Evolutionary conservation across 2,329 filamentous ascomycete genomes (phyloP).

Genomic region (Whalleya microplaca): DNA sequence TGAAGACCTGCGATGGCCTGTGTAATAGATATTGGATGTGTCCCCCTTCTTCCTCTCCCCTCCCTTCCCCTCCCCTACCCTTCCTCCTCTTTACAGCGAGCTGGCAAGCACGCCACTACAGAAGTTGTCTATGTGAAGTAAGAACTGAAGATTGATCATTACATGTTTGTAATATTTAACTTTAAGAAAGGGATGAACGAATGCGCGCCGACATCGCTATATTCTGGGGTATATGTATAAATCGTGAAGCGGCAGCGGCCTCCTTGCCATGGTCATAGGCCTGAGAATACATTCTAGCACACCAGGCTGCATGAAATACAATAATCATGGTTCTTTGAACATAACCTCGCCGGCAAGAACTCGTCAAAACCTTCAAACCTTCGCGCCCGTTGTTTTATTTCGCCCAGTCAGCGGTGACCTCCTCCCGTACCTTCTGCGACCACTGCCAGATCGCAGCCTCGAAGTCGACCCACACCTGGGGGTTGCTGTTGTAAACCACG

Average conservation of each 20-base stretch:
- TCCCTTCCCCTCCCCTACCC: too few species aligned
- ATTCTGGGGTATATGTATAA: neutral
- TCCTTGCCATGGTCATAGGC: neutral
- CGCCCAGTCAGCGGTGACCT: constrained; percentile 72
- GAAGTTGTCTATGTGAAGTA: neutral
- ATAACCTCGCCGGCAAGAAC: neutral
- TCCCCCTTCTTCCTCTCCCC: too few species aligned
- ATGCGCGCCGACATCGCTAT: neutral
- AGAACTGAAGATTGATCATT: neutral
- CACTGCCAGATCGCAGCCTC: constrained; percentile 82
- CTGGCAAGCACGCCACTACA: too few species aligned
- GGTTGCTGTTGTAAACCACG: constrained; percentile 75
- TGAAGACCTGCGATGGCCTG: neutral
- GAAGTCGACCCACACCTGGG: constrained; percentile 76
- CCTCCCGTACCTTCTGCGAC: constrained; percentile 80
- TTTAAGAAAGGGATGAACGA: neutral
- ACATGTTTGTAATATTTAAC: neutral
- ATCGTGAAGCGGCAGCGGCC: neutral
- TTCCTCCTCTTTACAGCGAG: neutral
- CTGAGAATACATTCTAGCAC: neutral
- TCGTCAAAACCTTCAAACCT: neutral
- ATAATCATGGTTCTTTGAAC: neutral
- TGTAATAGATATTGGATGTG: neutral
- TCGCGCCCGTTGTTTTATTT: constrained; percentile 18
- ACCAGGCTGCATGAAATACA: neutral